phyloP scores from a whole-genome alignment of 257 asterid genomes.

The Mentha longifolia region DNA sequence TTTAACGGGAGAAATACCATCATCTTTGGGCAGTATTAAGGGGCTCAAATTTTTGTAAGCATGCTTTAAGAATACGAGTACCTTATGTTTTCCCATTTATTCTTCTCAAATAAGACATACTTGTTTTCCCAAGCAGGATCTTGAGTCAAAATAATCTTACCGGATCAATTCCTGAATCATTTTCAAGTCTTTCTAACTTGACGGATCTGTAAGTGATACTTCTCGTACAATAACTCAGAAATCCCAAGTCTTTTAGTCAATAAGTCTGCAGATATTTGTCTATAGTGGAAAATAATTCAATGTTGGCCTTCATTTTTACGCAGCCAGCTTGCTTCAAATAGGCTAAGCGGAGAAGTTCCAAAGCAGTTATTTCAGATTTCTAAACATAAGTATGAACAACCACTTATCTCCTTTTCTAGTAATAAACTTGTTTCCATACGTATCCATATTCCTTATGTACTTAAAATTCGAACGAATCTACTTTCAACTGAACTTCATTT shows the following conservation, averaged over 20 bases:
- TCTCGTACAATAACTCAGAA: constrained; percentile 19
- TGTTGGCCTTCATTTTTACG: constrained; percentile 30
- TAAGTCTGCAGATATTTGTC: neutral
- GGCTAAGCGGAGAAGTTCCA: constrained; percentile 72
- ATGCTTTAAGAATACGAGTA: neutral
- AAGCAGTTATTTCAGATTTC: constrained; percentile 62
- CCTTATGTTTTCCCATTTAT: neutral
- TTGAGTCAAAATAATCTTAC: constrained; percentile 71
- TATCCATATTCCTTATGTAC: neutral
- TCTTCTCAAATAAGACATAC: constrained; percentile 24
- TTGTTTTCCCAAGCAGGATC: constrained; percentile 49
- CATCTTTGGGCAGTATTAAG: constrained; percentile 69
- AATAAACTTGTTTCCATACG: neutral
- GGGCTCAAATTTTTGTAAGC: constrained; percentile 74
- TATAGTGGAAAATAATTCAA: neutral
- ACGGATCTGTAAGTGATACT: constrained; percentile 56
- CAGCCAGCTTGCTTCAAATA: constrained; percentile 81
- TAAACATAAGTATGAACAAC: constrained; percentile 63
- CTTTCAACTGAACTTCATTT: constrained; percentile 33
- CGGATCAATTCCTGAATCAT: constrained; percentile 76
- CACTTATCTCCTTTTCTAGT: neutral
- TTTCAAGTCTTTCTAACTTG: constrained; percentile 60
- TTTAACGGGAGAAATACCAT: constrained; percentile 79
- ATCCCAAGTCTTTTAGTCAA: neutral
- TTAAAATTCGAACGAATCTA: neutral